These are phyloP conservation scores for Sugiyamaella pinicola DNA, from an alignment of 1,139 yeast genomes.

Conservation along the genomic window DNA sequence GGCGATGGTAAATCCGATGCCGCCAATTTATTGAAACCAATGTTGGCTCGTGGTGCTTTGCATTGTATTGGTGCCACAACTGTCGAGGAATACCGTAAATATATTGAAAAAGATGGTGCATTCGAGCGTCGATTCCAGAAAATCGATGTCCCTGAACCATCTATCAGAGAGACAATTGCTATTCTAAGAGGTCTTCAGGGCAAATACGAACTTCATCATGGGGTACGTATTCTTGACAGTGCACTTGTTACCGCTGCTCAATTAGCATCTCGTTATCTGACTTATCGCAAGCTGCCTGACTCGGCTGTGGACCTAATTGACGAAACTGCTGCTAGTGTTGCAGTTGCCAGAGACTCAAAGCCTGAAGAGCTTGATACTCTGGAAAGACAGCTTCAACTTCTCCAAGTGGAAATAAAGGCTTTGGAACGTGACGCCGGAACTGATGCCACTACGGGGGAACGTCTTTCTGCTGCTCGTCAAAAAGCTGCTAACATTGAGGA, in stretches of 20 bases:
- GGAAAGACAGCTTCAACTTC: slow-evolving; percentile 86
- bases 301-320: slow-evolving; percentile 97
- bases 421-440: slow-evolving; percentile 94
- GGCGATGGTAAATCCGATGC: slow-evolving; percentile 96
- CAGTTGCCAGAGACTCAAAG: slow-evolving; percentile 96
- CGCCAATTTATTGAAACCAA: slow-evolving; percentile 94
- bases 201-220: slow-evolving; percentile 96
- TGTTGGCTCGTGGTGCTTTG: slow-evolving; percentile 92
- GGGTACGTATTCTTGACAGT: slow-evolving; percentile 93
- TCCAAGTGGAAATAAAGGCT: slow-evolving; percentile 96
- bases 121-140: slow-evolving; percentile 98
- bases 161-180: slow-evolving; percentile 90
- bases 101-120: slow-evolving; percentile 95
- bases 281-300: slow-evolving; percentile 95
- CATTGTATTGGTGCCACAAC: slow-evolving; percentile 99
- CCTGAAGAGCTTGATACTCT: slow-evolving; percentile 94
- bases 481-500: slow-evolving; percentile 84
- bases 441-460: slow-evolving; percentile 82
- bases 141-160: slow-evolving; percentile 93
- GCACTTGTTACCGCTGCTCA: slow-evolving; percentile 96
- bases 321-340: slow-evolving; percentile 96
- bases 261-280: slow-evolving; percentile 89
- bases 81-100: slow-evolving; percentile 87
- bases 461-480: slow-evolving; percentile 75
- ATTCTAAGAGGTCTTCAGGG: slow-evolving; percentile 95